These are phyloP conservation scores for Cutaneotrichosporon dermatis DNA, from an alignment of 1,284 basidiomycete species.

Conservation along the genomic window DNA sequence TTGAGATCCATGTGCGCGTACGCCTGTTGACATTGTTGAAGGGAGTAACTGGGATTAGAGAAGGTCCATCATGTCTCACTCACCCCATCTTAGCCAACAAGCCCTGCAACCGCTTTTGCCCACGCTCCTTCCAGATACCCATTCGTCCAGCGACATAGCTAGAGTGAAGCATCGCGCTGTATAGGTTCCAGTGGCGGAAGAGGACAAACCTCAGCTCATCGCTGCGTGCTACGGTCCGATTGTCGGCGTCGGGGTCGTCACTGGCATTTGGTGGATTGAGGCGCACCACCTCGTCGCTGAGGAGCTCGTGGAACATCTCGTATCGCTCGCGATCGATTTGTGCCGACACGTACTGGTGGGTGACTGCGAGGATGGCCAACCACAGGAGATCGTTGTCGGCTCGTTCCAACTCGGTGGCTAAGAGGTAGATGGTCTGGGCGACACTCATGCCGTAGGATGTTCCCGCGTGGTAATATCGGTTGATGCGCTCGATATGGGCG, in stretches of 20 bases:
- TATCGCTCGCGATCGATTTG: constrained; percentile 83
- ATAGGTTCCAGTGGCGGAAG: constrained; percentile 95
- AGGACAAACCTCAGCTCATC: constrained; percentile 91
- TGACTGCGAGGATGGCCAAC: constrained; percentile 91
- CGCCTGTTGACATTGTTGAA: constrained; percentile 86
- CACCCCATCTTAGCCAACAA: constrained; percentile 99
- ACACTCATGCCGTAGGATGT: constrained; percentile 86
- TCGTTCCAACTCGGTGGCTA: constrained; percentile 82
- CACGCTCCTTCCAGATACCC: constrained; percentile 93
- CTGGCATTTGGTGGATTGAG: constrained; percentile 59
- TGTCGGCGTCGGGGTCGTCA: constrained; percentile 57
- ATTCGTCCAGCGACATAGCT: constrained; percentile 92
- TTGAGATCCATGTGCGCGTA: constrained; percentile 96
- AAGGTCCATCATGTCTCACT: constrained; percentile 23
- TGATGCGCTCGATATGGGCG: constrained; percentile 59
- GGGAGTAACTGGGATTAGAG: constrained; percentile 64
- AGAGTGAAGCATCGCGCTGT: constrained; percentile 96
- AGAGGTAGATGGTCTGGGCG: constrained; percentile 80
- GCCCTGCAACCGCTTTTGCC: constrained; percentile 80
- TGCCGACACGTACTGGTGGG: constrained; percentile 83
- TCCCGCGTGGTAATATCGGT: constrained; percentile 80
- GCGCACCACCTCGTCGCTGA: constrained; percentile 82
- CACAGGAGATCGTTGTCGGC: constrained; percentile 91
- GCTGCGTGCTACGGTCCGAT: constrained; percentile 68
- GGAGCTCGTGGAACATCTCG: constrained; percentile 71